phyloP scores from a whole-genome alignment of 345 rosid genomes.

The Combretum micranthum region DNA sequence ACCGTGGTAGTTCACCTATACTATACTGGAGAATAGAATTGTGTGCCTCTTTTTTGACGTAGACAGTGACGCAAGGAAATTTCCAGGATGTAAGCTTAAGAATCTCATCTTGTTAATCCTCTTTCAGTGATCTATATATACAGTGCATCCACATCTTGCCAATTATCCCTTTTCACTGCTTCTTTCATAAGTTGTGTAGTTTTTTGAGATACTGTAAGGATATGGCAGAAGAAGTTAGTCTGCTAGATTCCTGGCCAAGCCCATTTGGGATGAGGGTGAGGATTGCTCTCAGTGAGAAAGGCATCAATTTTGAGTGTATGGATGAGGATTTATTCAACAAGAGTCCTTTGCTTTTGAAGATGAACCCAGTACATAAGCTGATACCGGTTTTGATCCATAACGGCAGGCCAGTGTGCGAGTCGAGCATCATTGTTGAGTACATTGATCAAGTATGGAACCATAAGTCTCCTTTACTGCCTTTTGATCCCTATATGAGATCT shows the following conservation, averaged over 20 bases:
- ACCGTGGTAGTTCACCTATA: too few species aligned
- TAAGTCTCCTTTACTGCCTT: constrained; percentile 12
- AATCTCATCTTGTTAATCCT: too few species aligned
- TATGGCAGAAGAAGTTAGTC: too few species aligned
- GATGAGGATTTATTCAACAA: constrained; percentile 15
- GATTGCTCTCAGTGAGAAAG: constrained; percentile 16
- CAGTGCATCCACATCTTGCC: too few species aligned
- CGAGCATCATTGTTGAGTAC: constrained; percentile 13
- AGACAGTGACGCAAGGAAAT: too few species aligned
- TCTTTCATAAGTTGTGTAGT: too few species aligned
- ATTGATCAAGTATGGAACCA: constrained; percentile 12
- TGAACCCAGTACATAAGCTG: constrained; percentile 15
- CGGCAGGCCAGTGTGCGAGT: constrained; percentile 9
- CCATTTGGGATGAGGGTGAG: constrained; percentile 14
- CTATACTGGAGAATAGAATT: too few species aligned
- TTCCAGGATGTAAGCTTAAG: too few species aligned
- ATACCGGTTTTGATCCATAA: constrained; percentile 18
- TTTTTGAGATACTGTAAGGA: too few species aligned
- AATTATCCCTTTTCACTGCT: too few species aligned
- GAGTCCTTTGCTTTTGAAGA: constrained; percentile 10
- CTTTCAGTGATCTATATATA: too few species aligned
- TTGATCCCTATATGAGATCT: constrained; percentile 6
- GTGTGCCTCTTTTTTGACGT: too few species aligned
- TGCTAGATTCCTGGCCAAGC: constrained; percentile 14
- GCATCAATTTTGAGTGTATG: constrained; percentile 6